These are phyloP conservation scores for Ustulina deusta DNA, from an alignment of 2,329 filamentous ascomycete species.

Conservation along the genomic window DNA sequence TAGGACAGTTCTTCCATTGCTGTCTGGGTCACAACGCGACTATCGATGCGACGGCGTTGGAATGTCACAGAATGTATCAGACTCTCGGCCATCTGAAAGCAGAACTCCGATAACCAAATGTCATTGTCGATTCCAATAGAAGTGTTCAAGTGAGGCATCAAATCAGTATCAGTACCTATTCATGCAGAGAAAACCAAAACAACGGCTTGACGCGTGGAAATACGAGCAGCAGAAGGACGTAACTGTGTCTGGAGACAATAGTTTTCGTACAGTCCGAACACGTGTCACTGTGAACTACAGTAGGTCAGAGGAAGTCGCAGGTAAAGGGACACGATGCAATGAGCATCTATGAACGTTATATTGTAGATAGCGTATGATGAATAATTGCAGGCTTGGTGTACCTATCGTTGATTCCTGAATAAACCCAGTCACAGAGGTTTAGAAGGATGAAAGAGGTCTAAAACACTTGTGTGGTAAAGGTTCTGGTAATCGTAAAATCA, in stretches of 20 bases:
- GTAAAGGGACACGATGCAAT: not conserved
- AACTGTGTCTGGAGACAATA: not conserved
- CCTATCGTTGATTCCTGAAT: not conserved
- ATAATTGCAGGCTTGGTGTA: not conserved
- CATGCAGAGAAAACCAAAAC: not conserved
- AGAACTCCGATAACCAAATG: conserved; percentile 3
- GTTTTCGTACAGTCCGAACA: not conserved
- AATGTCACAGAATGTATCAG: not conserved
- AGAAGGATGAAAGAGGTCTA: not conserved
- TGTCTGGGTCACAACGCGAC: not conserved
- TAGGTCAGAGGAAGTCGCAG: not conserved
- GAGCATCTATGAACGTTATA: not conserved
- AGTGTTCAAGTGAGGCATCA: not conserved
- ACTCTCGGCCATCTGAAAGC: not conserved
- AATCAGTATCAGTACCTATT: not conserved
- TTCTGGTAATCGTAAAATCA: conserved; percentile 2
- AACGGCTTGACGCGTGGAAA: not conserved
- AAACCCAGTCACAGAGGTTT: not conserved
- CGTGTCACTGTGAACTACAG: not conserved
- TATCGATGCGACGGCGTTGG: not conserved
- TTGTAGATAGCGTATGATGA: not conserved
- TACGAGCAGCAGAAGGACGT: not conserved
- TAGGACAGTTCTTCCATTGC: not conserved
- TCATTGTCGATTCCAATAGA: not conserved
- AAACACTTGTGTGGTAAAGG: not conserved